Conservation (phyloP, 768 basidiomycete species). For the Boletus pseudo-olivaceus region DNA sequence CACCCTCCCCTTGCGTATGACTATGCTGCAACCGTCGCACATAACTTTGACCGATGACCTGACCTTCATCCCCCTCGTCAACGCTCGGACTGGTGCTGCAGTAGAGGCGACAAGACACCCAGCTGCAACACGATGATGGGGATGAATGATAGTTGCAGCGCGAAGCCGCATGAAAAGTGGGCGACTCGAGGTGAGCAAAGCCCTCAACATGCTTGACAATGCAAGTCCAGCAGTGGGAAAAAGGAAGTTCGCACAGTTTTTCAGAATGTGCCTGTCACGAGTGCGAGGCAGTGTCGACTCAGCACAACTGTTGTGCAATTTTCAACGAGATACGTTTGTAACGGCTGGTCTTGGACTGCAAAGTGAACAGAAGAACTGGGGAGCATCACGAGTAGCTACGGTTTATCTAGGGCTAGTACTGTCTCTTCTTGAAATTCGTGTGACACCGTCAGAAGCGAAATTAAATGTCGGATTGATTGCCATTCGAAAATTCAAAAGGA, state of each 20-base stretch:
- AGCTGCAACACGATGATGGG: constrained; percentile 31
- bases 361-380: too few species aligned
- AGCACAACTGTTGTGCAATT: too few species aligned
- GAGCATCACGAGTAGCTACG: too few species aligned
- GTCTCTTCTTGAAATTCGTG: too few species aligned
- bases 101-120: constrained; percentile 16
- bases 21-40: constrained; percentile 91
- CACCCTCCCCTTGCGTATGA: constrained; percentile 84
- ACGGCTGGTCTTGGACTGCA: too few species aligned
- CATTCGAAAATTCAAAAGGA: background rate
- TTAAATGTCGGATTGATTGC: too few species aligned
- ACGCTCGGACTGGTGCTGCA: constrained; percentile 28
- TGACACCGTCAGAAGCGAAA: background rate
- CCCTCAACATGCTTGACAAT: constrained; percentile 48
- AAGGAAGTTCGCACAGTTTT: background rate
- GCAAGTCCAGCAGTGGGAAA: background rate
- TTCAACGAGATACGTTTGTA: too few species aligned
- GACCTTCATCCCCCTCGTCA: constrained; percentile 91
- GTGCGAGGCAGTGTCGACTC: too few species aligned
- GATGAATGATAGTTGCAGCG: constrained; percentile 34
- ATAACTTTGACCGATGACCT: constrained; percentile 90
- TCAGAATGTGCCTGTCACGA: background rate
- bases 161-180: constrained; percentile 56
- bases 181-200: constrained; percentile 59
- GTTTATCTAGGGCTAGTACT: too few species aligned